Evolutionary conservation across 73 alveolate species (phyloP).

Genomic region (Paramecium octaurelia): DNA sequence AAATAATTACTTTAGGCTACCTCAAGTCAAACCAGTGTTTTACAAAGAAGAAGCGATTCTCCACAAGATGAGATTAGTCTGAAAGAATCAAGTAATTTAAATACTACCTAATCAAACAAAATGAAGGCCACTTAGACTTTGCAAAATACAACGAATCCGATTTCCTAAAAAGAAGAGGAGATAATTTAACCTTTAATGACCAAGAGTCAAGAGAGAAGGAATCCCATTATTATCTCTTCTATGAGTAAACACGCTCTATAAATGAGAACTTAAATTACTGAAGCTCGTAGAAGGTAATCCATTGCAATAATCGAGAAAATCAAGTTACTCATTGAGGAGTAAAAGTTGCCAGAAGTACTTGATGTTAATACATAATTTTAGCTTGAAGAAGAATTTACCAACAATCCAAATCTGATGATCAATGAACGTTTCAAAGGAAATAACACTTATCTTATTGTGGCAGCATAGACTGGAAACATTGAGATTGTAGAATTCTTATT

Average conservation of each 20-base stretch:
- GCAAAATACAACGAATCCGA: not conserved
- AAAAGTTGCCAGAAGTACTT: not conserved
- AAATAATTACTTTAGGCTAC: slow-evolving; percentile 6
- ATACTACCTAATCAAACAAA: not conserved
- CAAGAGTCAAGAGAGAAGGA: not conserved
- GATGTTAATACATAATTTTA: not conserved
- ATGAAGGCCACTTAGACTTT: not conserved
- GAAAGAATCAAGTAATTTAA: not conserved
- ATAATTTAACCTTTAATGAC: not conserved
- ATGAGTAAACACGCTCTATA: slow-evolving; percentile 16
- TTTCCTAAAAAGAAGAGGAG: not conserved
- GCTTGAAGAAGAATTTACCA: not conserved
- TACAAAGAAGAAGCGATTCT: not conserved
- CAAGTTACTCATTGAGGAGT: not conserved
- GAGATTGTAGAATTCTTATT: slow-evolving; percentile 12
- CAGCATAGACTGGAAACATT: not conserved
- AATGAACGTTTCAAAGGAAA: not conserved
- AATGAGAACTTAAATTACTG: slow-evolving; percentile 2
- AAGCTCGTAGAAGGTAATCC: not conserved
- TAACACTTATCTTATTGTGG: not conserved
- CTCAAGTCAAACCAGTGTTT: not conserved
- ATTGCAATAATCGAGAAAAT: not conserved
- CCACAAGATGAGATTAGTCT: not conserved
- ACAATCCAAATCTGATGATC: not conserved
- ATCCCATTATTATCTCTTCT: not conserved